Percentiles rank a stretch among this genome's conserved stretches.
phyloP scores from a whole-genome alignment of 2,329 filamentous ascomycete species.

The Epichloe bromicola region DNA sequence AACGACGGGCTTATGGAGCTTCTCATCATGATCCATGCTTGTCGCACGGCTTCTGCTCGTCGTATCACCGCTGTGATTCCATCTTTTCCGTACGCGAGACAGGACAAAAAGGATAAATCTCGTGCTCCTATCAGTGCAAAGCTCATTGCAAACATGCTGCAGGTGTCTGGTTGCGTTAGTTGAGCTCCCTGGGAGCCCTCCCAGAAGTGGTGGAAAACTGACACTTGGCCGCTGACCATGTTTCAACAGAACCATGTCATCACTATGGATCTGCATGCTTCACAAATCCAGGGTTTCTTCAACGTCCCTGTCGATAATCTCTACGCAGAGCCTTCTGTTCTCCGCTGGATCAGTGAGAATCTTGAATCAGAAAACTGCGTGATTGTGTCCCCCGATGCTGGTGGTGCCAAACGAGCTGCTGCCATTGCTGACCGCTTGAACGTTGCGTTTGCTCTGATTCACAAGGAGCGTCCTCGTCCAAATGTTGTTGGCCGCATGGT shows the following conservation, averaged over 20 bases:
- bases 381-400: conserved; percentile 89
- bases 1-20: conserved; percentile 98
- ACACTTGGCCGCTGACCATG: neutral
- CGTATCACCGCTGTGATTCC: conserved; percentile 92
- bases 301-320: conserved; percentile 66
- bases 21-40: conserved; percentile 95
- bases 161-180: conserved; percentile 67
- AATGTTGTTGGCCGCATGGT: conserved; percentile 88
- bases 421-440: conserved; percentile 88
- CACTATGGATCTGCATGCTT: conserved; percentile 91
- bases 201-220: neutral
- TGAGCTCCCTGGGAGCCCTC: neutral
- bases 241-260: conserved; percentile 45
- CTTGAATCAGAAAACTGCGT: conserved; percentile 71
- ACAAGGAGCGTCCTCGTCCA: conserved; percentile 79
- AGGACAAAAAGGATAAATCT: conserved; percentile 96
- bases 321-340: conserved; percentile 84
- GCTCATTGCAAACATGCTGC: conserved; percentile 94
- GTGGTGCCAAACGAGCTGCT: conserved; percentile 86
- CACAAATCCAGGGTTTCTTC: conserved; percentile 93
- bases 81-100: conserved; percentile 91
- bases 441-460: conserved; percentile 83
- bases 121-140: conserved; percentile 94
- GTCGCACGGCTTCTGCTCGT: conserved; percentile 54
- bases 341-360: conserved; percentile 86